phyloP scores from a whole-genome alignment of 2,329 filamentous ascomycete genomes.

The Aschersonia sp. region DNA sequence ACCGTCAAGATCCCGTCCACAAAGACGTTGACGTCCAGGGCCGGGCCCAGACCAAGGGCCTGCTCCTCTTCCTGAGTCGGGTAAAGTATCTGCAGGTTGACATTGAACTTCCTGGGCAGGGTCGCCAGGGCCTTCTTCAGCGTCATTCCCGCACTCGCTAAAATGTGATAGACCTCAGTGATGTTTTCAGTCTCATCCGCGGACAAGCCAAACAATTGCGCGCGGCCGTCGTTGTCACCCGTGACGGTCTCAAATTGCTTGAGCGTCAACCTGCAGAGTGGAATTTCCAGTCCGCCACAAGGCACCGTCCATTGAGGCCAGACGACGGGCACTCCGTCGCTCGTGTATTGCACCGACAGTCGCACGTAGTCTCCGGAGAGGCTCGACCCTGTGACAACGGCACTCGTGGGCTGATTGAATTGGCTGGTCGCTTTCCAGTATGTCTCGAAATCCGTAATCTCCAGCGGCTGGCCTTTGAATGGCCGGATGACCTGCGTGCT shows the following conservation, averaged over 20 bases:
- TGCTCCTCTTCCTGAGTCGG: constrained; percentile 64
- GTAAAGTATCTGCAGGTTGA: constrained; percentile 87
- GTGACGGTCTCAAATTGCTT: constrained; percentile 51
- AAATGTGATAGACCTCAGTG: constrained; percentile 52
- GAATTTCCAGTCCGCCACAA: constrained; percentile 64
- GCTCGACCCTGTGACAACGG: constrained; percentile 87
- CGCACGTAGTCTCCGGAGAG: constrained; percentile 90
- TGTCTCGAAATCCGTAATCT: constrained; percentile 96
- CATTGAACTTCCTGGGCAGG: constrained; percentile 65
- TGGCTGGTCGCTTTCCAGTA: constrained; percentile 99
- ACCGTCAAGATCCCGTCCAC: constrained; percentile 71
- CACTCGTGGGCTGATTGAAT: constrained; percentile 63
- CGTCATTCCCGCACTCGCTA: constrained; percentile 65
- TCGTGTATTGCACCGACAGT: constrained; percentile 81
- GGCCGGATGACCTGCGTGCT: constrained; percentile 94
- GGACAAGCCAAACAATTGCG: constrained; percentile 26
- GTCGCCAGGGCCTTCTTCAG: constrained; percentile 62
- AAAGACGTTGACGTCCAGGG: constrained; percentile 71
- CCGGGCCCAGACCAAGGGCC: constrained; percentile 53
- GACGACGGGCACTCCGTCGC: constrained; percentile 72
- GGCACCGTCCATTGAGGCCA: constrained; percentile 74
- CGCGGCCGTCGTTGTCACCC: constrained; percentile 23
- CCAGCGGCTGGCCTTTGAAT: constrained; percentile 79
- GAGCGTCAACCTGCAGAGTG: constrained; percentile 64
- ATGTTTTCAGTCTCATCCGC: constrained; percentile 37